Base-by-base conservation (phyloP, 805 yeast genomes). In the Teunomyces gatunensis region DNA sequence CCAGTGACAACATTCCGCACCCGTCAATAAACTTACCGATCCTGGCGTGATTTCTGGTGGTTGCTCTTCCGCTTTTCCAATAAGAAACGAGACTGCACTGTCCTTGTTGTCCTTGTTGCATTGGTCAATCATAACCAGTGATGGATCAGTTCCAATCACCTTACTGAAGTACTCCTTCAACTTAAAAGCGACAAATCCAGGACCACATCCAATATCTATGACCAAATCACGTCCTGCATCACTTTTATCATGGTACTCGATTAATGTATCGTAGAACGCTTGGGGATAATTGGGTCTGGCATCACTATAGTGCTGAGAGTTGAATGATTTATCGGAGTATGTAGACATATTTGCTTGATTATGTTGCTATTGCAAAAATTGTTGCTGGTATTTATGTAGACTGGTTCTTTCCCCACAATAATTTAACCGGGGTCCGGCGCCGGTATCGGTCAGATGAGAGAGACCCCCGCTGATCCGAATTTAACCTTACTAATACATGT, bases 1-100 rank as follows among this genome's bases (percentile, higher is more conserved):
- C 96, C 96, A 90, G 65, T 90, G 97, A n/a, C 78, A 81, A 49
- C 90, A 85, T 60, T 90, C 90, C 0, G 91, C 96, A n/a, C 84
- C 87, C 2, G 89, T 78, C 11, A 89, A 71, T 55, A 89, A 50
- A 59, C 86, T 95, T 6, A 82, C 78, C 0, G 79, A 61, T 7
- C 55, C 47, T 0, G 52, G 43, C 2, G 41, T 37, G 1, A 66
- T 55, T 2, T 40, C 42, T 1, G 10, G 11, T 2, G 73, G 71
- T 1, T 60, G 52, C 10, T 47, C 25, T 44, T 68, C 73, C 2
- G 62, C 71, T 1, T 63, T 49, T 0, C 65, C 65, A 3, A 52
- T 51, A 21, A 46, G 21, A 45, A 68, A 68, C 18, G 48, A 40
- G 13, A 67, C 51, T 10, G 37, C 47, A 11, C 29, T 40, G 15